Percentiles rank a stretch among this genome's conserved stretches.
Conservation (phyloP, 2,329 filamentous ascomycete species). For the Pyrenochaeta sp. region DNA sequence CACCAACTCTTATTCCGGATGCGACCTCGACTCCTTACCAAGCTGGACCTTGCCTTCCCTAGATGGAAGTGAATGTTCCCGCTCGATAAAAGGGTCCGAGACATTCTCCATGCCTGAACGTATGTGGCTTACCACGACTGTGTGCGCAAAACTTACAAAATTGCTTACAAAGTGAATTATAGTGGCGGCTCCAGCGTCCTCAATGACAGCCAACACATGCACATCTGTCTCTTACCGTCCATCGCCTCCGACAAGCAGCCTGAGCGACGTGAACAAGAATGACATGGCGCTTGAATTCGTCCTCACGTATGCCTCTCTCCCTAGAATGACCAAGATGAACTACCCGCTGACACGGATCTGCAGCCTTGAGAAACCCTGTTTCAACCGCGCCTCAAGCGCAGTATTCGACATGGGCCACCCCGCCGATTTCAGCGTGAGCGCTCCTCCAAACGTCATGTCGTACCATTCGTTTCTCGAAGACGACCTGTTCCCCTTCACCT, state of each 20-base stretch:
- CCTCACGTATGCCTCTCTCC: slow-evolving; percentile 39
- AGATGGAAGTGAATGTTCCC: neutral
- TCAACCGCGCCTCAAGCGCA: slow-evolving; percentile 35
- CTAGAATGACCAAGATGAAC: too few species aligned
- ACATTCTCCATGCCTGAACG: neutral
- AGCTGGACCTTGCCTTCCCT: neutral
- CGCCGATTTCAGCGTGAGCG: neutral
- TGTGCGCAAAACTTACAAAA: too few species aligned
- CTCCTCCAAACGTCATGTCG: neutral
- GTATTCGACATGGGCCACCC: slow-evolving; percentile 8
- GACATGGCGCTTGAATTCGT: slow-evolving; percentile 41
- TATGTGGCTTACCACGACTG: too few species aligned
- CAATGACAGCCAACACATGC: neutral
- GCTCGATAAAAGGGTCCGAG: neutral
- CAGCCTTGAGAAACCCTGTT: slow-evolving; percentile 45
- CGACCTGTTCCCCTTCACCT: slow-evolving; percentile 1
- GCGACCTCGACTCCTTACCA: neutral
- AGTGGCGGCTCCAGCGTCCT: neutral
- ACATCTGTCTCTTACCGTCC: neutral
- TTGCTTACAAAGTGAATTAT: too few species aligned
- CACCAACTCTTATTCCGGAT: neutral
- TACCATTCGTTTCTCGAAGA: neutral
- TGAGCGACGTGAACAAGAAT: slow-evolving; percentile 13
- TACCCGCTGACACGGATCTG: slow-evolving; percentile 7
- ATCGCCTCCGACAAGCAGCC: neutral